Evolutionary conservation across 352 stramenopile genomes (phyloP).

Genomic region (Phytopythium litorale): DNA sequence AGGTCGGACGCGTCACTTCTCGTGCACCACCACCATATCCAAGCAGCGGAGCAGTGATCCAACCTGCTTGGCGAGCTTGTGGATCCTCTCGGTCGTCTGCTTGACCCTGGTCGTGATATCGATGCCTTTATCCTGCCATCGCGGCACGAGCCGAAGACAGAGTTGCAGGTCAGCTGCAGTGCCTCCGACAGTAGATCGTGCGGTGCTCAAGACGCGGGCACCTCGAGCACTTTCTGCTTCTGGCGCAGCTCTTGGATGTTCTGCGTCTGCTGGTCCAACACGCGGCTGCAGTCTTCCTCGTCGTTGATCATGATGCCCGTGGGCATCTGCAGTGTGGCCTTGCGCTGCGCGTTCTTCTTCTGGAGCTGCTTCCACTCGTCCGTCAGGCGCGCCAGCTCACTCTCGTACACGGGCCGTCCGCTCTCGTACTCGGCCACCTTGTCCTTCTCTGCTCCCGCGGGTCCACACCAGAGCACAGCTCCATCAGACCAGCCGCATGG

Average conservation of each 20-base stretch:
- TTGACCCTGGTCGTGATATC: slow-evolving; percentile 68
- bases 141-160: background rate
- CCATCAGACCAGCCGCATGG: background rate
- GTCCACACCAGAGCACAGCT: background rate
- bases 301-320: slow-evolving; percentile 72
- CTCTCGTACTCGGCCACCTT: slow-evolving; percentile 39
- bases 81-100: slow-evolving; percentile 50
- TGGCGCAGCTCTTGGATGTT: slow-evolving; percentile 71
- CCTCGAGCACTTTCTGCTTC: slow-evolving; percentile 60
- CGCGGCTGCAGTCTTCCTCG: slow-evolving; percentile 69
- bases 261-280: slow-evolving; percentile 70
- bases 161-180: background rate
- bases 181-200: no score
- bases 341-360: slow-evolving; percentile 66
- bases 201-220: slow-evolving; percentile 3
- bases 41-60: background rate
- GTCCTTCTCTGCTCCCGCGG: slow-evolving; percentile 29
- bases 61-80: slow-evolving; percentile 6
- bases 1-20: background rate
- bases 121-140: slow-evolving; percentile 56
- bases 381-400: slow-evolving; percentile 46
- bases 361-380: slow-evolving; percentile 68
- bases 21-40: background rate
- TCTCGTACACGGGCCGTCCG: slow-evolving; percentile 33
- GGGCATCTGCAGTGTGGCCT: slow-evolving; percentile 63